Evolutionary conservation across 2,329 filamentous ascomycete genomes (phyloP), one percentile per base, ranked within the genome.

Genomic region (Myrmaecium sp.): DNA sequence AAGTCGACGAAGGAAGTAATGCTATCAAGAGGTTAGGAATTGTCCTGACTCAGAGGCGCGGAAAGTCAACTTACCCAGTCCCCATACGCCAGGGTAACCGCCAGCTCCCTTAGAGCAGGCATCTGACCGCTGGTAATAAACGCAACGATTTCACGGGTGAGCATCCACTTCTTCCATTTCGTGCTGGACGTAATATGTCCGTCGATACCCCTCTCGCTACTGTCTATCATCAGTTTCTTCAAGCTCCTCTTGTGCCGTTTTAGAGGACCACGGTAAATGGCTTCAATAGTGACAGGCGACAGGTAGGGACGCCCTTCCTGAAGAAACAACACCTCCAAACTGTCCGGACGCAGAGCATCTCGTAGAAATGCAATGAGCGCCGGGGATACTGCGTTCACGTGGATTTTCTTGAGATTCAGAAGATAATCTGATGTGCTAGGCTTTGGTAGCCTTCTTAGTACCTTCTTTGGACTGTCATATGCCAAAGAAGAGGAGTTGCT

Each of bases 71-170:
- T 58, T 60, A 81, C 76, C 79, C 80, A 89, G 41, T 84, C 75
- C 37, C 66, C 70, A 47, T 77, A 80, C 34, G 81, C 67, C 29
- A 89, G 62, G 1, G 70, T 66, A 37, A 80, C 66, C 6, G 75
- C 74, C 14, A 89, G 54, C 49, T 89, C 79, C 30, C 65, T 65
- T 22, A 89, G 53, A 35, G 60, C 69, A 12, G 58, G 61, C 78
- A 89, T 82, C 31, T 71, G 70, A 4, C 78, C 78, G 43, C 76
- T 79, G 2, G 74, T 81, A 28, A 89, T 62, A 44, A 78, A 89
- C 0, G 64, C 60, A 23, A 89, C 46, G 20, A 80, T 66, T 13
- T 82, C 73, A 4, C 69, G 63, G 26, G 62, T 72, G 28, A 80
- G 58, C 46, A 74, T 69, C 81, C 80, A 89, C 35, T 69, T 64